Conservation (phyloP, 768 basidiomycete species). For the Lanmaoa pseudosensibilis region DNA sequence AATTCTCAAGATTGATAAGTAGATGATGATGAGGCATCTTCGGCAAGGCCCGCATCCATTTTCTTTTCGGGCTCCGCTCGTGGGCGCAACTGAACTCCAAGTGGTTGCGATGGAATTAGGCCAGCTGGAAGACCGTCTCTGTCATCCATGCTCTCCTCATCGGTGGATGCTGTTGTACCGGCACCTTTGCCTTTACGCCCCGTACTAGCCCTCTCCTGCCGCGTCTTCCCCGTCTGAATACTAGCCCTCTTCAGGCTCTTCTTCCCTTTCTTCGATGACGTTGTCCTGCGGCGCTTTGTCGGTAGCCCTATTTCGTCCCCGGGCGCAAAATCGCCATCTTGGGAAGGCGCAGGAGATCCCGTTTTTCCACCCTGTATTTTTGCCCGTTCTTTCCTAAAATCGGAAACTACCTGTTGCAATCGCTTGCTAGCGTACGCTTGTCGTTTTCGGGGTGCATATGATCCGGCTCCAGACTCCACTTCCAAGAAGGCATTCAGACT, state of each 20-base stretch:
- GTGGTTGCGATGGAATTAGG: slow-evolving; percentile 20
- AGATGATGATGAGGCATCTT: slow-evolving; percentile 7
- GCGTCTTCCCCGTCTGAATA: background rate
- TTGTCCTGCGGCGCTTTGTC: slow-evolving; percentile 35
- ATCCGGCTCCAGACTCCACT: slow-evolving; percentile 62
- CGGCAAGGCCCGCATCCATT: slow-evolving; percentile 11
- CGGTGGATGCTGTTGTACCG: background rate
- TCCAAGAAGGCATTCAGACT: slow-evolving; percentile 78
- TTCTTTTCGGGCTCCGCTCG: slow-evolving; percentile 38
- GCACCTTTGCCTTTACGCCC: background rate
- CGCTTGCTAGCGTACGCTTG: slow-evolving; percentile 86
- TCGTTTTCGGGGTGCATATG: slow-evolving; percentile 73
- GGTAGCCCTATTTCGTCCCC: slow-evolving; percentile 28
- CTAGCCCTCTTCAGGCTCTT: background rate
- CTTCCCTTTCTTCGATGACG: slow-evolving; percentile 14
- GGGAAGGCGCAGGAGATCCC: slow-evolving; percentile 19
- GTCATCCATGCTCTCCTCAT: slow-evolving; percentile 22
- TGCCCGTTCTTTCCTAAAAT: slow-evolving; percentile 59
- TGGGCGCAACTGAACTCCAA: slow-evolving; percentile 40
- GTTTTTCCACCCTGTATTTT: slow-evolving; percentile 15
- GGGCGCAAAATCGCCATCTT: slow-evolving; percentile 29
- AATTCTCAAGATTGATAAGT: background rate
- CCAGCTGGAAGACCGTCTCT: background rate
- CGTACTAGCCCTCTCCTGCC: background rate
- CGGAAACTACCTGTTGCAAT: slow-evolving; percentile 81